phyloP scores from a whole-genome alignment of 2,329 filamentous ascomycete species.

The Calonectria montana region DNA sequence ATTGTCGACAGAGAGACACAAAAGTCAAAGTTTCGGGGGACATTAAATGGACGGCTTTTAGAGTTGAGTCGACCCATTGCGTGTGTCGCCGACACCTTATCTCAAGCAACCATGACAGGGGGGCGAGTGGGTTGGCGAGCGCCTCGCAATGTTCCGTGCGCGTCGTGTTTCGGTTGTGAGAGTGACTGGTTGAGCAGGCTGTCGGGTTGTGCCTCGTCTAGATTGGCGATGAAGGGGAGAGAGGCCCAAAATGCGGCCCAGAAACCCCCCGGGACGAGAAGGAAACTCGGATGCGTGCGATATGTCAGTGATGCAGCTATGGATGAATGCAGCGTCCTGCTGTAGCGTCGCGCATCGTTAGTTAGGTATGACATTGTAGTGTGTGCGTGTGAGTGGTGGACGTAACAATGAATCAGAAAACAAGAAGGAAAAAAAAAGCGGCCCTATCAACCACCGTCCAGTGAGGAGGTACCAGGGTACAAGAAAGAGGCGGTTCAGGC shows the following conservation, averaged over 20 bases:
- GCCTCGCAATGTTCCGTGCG: constrained; percentile 20
- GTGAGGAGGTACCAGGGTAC: constrained; percentile 21
- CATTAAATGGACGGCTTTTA: constrained; percentile 26
- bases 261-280: neutral
- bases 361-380: constrained; percentile 14
- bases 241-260: neutral
- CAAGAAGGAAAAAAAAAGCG: constrained; percentile 17
- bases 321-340: neutral
- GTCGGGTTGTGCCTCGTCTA: neutral
- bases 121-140: constrained; percentile 14
- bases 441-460: neutral
- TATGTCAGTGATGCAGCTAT: constrained; percentile 14
- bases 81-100: constrained; percentile 37
- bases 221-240: neutral
- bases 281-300: constrained; percentile 13
- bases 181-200: neutral
- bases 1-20: constrained; percentile 10
- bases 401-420: constrained; percentile 27
- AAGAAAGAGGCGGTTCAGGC: constrained; percentile 4
- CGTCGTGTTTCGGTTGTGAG: constrained; percentile 4
- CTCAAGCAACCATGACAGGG: constrained; percentile 32
- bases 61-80: constrained; percentile 39
- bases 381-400: constrained; percentile 21
- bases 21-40: constrained; percentile 24
- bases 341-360: constrained; percentile 5